Conservation (phyloP, 2,329 filamentous ascomycete genomes). For the Cercospora sp. region DNA sequence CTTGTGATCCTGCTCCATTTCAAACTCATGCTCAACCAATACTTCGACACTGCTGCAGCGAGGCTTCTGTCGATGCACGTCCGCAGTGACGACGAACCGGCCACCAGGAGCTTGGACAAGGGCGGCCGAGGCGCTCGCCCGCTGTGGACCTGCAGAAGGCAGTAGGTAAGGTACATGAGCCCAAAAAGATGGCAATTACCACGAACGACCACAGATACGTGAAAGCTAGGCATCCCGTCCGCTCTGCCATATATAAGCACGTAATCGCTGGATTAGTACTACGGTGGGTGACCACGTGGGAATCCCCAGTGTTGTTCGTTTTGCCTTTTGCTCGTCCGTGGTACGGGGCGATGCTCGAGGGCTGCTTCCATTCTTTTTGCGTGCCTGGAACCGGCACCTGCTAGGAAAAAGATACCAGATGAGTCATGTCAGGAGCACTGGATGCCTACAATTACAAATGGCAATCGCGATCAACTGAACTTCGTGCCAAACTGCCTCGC, state of each 20-base stretch:
- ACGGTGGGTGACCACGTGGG: conserved; percentile 13
- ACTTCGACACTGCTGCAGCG: background rate
- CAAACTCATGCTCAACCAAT: background rate
- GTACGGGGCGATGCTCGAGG: too few relatives aligned
- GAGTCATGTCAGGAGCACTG: too few relatives aligned
- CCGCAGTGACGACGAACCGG: background rate
- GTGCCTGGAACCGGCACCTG: too few relatives aligned
- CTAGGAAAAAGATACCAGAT: too few relatives aligned
- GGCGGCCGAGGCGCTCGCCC: too few relatives aligned
- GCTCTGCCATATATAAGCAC: conserved; percentile 12
- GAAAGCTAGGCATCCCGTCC: conserved; percentile 11
- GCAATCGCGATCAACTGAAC: too few relatives aligned
- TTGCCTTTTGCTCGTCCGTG: conserved; percentile 4
- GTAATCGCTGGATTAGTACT: conserved; percentile 17
- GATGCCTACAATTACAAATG: too few relatives aligned
- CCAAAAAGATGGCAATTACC: background rate
- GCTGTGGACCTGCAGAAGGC: background rate
- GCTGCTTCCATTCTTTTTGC: too few relatives aligned
- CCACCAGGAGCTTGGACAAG: background rate
- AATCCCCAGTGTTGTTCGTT: conserved; percentile 14
- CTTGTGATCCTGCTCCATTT: background rate
- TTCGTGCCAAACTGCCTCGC: background rate
- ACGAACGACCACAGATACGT: conserved; percentile 11
- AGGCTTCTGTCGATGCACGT: background rate
- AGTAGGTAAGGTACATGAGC: background rate